Evolutionary conservation across 805 yeast species (phyloP), one percentile per base, ranked within the genome.

Genomic region (Saccharomycopsis lassenensis): DNA sequence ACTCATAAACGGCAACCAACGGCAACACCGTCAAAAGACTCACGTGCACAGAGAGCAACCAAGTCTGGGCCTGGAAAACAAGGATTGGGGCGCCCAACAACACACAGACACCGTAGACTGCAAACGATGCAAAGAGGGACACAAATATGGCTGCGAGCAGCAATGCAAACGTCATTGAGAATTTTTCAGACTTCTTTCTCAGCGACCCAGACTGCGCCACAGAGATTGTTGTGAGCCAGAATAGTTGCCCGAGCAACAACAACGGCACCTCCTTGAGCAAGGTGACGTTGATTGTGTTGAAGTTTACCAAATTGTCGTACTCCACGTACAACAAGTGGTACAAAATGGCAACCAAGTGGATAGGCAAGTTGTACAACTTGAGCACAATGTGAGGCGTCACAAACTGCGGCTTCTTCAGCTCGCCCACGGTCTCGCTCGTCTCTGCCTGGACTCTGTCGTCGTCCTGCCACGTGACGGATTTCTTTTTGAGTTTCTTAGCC

Each of bases 1-100:
- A 59, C 36, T 66, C 66, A 52, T 67, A 71, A 18, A 60, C 55
- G 10, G 74, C 59, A 21, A 81, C 62, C n/a, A 82, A 51, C 2
- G 93, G 89, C 43, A 71, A 78, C 7, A 74, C 61, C 1, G 74
- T 57, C 27, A 86, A 52, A 20, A 72, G 47, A 3, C 86, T 62
- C 16, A 80, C 52, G 51, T 83, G 91, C 5, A 65, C 55, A 0
- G 91, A 61, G 32, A 82, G 57, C 3, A 77, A 51, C 45, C 66
- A 63, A 0, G 93, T 83, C 49, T 74, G 78, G 6, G 41, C 46
- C 22, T 67, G 40, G 24, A 65, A 62, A 1, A 71, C 60, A 1
- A 71, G 58, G 29, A 80, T 60, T 10, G 95, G 95, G 0, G 95
- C 93, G 5, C 96, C 96, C 50, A 83, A 72, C 8, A 85, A 48